Conservation (phyloP, 805 yeast species). For the Spathaspora arborariae region DNA sequence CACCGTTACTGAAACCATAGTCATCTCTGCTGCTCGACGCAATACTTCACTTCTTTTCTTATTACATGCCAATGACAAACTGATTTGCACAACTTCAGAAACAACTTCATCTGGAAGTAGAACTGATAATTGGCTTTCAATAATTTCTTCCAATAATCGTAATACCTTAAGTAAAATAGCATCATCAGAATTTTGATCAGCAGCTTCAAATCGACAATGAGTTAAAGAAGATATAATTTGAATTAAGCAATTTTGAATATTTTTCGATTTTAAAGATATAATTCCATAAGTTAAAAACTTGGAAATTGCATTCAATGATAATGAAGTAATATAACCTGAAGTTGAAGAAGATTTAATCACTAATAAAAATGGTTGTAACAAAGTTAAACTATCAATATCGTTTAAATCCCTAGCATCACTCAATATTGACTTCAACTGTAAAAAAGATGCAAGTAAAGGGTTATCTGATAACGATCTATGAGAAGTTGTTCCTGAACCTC, state of each 20-base stretch:
- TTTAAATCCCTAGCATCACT: constrained; percentile 49
- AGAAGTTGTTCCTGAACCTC: background rate
- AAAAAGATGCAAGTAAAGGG: constrained; percentile 74
- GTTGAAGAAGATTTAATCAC: constrained; percentile 81
- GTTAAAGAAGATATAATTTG: constrained; percentile 75
- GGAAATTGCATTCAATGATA: constrained; percentile 72
- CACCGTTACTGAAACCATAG: constrained; percentile 67
- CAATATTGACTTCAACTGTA: constrained; percentile 72
- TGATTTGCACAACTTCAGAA: constrained; percentile 86
- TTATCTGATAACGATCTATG: constrained; percentile 21
- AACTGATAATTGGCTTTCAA: constrained; percentile 61
- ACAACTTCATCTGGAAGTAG: constrained; percentile 77
- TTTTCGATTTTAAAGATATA: constrained; percentile 51
- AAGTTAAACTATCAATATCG: constrained; percentile 64
- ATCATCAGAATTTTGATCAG: constrained; percentile 89
- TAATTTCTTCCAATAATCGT: constrained; percentile 61
- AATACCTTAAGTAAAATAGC: constrained; percentile 83
- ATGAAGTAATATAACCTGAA: constrained; percentile 78
- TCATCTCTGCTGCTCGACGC: constrained; percentile 83
- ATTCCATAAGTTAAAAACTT: constrained; percentile 71
- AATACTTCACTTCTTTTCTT: constrained; percentile 86
- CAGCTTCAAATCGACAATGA: constrained; percentile 93
- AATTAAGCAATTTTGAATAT: constrained; percentile 54
- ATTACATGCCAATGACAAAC: constrained; percentile 87
- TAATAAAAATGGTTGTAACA: constrained; percentile 82